These are phyloP conservation scores for Misopates orontium DNA, from an alignment of 257 asterid genomes.

Conservation along the genomic window DNA sequence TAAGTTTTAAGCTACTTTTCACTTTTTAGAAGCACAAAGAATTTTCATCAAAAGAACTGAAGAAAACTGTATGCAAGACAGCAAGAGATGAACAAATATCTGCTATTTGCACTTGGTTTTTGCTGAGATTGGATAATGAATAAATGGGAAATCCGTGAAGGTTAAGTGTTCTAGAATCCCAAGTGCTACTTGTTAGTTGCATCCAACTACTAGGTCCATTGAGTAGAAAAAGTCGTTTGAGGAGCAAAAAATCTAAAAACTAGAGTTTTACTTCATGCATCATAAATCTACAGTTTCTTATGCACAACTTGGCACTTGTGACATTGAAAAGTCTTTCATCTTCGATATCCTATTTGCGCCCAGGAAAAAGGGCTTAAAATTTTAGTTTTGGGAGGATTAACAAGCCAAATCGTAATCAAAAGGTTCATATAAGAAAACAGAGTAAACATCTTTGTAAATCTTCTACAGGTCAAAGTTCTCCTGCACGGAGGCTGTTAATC, in stretches of 20 bases:
- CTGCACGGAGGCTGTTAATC: conserved; percentile 13
- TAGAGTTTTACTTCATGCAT: conserved; percentile 1
- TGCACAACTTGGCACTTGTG: not conserved
- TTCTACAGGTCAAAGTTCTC: conserved; percentile 3
- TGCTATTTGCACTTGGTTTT: conserved; percentile 1
- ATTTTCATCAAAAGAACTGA: not conserved
- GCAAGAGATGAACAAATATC: not conserved
- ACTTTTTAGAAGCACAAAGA: conserved; percentile 12
- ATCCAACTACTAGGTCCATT: conserved; percentile 4
- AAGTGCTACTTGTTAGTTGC: conserved; percentile 22
- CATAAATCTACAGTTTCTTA: conserved; percentile 3
- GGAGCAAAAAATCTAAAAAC: not conserved
- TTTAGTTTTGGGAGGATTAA: not conserved
- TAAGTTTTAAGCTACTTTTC: conserved; percentile 2
- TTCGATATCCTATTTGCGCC: not conserved
- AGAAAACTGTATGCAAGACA: conserved; percentile 13
- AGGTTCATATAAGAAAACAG: too few relatives aligned
- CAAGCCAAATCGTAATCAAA: too few relatives aligned
- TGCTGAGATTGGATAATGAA: not conserved
- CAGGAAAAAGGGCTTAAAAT: not conserved
- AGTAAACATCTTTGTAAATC: not conserved
- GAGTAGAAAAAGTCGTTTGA: not conserved
- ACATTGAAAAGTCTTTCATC: conserved; percentile 7
- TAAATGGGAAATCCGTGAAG: conserved; percentile 10
- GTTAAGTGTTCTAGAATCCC: conserved; percentile 8